Evolutionary conservation across 495 filamentous ascomycete genomes (phyloP).

Genomic region (Aspergillus baeticus): DNA sequence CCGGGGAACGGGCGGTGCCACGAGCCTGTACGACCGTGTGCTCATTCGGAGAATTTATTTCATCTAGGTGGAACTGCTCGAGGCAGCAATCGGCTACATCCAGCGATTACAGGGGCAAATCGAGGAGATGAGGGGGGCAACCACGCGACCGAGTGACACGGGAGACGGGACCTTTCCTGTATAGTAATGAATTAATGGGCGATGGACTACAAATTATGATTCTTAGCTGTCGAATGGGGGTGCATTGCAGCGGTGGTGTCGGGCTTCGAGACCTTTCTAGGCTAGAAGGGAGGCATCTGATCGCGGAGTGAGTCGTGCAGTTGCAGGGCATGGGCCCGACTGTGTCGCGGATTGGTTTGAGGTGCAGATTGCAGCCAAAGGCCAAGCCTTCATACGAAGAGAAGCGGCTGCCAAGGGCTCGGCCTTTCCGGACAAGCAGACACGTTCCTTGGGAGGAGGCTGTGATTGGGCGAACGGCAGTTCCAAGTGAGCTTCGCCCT

Average conservation of each 20-base stretch:
- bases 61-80: constrained; percentile 14
- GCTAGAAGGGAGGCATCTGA: neutral
- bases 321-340: neutral
- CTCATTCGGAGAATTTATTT: neutral
- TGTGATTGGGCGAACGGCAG: constrained; percentile 9
- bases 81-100: constrained; percentile 19
- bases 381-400: neutral
- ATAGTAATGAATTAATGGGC: neutral
- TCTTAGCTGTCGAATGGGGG: no score
- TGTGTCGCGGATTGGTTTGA: neutral
- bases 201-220: neutral
- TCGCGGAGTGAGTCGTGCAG: neutral
- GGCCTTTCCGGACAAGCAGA: neutral
- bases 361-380: no score
- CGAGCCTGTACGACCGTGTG: neutral
- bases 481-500: constrained; percentile 7
- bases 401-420: neutral
- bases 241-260: neutral
- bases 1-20: neutral
- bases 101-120: constrained; percentile 13
- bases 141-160: neutral
- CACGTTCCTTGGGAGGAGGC: constrained; percentile 9
- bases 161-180: neutral
- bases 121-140: neutral
- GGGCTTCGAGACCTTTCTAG: neutral